Conservation (phyloP, 352 stramenopile species). For the Peronospora farinosa region DNA sequence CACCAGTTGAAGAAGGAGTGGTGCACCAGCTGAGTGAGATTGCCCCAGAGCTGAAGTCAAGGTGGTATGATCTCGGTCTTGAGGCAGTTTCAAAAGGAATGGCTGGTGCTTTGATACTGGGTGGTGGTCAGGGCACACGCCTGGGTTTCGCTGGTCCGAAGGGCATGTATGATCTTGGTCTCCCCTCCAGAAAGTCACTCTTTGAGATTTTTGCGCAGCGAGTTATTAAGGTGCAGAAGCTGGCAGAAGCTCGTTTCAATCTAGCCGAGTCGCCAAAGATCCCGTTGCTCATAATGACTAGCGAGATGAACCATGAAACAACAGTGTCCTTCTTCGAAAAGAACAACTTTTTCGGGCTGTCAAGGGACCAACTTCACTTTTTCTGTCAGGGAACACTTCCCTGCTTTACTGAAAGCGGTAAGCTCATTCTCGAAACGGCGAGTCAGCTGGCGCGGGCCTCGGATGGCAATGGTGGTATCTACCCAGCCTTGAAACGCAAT, state of each 20-base stretch:
- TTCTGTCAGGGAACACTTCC: slow-evolving; percentile 95
- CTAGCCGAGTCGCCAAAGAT: slow-evolving; percentile 27
- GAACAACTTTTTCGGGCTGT: slow-evolving; percentile 90
- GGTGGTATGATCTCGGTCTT: slow-evolving; percentile 44
- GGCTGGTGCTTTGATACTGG: slow-evolving; percentile 88
- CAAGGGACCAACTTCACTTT: slow-evolving; percentile 87
- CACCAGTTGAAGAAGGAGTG: slow-evolving; percentile 35
- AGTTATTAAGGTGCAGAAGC: slow-evolving; percentile 61
- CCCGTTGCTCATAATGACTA: slow-evolving; percentile 96
- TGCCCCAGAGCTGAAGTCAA: slow-evolving; percentile 17
- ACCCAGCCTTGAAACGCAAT: slow-evolving; percentile 87
- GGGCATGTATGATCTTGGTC: slow-evolving; percentile 88
- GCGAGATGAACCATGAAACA: slow-evolving; percentile 91
- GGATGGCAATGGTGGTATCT: slow-evolving; percentile 97
- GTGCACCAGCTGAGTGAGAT: slow-evolving; percentile 37
- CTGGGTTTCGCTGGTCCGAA: slow-evolving; percentile 93
- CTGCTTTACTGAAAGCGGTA: slow-evolving; percentile 91
- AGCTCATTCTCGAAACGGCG: slow-evolving; percentile 92
- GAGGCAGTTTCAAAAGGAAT: slow-evolving; percentile 71
- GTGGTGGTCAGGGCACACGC: slow-evolving; percentile 92
- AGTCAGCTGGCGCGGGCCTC: slow-evolving; percentile 87
- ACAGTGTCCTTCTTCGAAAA: slow-evolving; percentile 89
- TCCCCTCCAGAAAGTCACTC: slow-evolving; percentile 88
- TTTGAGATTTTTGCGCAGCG: slow-evolving; percentile 91
- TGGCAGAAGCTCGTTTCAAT: slow-evolving; percentile 27